phyloP scores from a whole-genome alignment of 345 rosid genomes.

The Odontarrhena argentea region DNA sequence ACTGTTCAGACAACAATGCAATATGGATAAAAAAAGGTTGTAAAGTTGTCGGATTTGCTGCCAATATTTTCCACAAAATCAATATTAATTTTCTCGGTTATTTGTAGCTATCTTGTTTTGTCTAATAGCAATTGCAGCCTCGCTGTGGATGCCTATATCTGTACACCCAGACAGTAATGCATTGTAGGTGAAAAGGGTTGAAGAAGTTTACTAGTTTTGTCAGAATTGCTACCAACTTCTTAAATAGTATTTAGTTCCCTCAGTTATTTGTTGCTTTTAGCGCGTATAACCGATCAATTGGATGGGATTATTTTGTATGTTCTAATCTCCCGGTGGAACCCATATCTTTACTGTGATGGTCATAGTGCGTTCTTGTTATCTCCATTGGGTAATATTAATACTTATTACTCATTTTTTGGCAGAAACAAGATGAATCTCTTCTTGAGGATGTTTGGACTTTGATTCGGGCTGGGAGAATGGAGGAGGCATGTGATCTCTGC shows the following conservation, averaged over 20 bases:
- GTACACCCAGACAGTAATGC: slow-evolving; percentile 15
- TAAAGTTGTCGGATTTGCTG: slow-evolving; percentile 5
- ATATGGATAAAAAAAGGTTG: slow-evolving; percentile 5
- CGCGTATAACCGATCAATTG: slow-evolving; percentile 13
- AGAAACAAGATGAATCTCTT: slow-evolving; percentile 97
- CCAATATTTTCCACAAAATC: neutral
- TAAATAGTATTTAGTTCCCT: neutral
- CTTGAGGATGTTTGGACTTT: slow-evolving; percentile 96
- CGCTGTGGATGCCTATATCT: too few species aligned
- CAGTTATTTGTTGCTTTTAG: neutral
- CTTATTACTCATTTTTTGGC: slow-evolving; percentile 25
- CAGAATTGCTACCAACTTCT: slow-evolving; percentile 1
- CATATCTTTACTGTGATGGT: slow-evolving; percentile 14
- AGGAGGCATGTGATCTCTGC: slow-evolving; percentile 93
- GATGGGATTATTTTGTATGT: slow-evolving; percentile 16
- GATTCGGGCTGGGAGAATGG: slow-evolving; percentile 89
- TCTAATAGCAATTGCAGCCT: neutral
- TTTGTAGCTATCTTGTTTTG: slow-evolving; percentile 17
- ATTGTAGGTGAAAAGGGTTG: slow-evolving; percentile 8
- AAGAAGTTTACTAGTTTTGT: neutral
- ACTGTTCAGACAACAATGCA: slow-evolving; percentile 24
- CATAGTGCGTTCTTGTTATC: neutral
- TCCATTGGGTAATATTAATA: neutral
- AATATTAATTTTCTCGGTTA: slow-evolving; percentile 1
- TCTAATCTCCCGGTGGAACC: slow-evolving; percentile 18